phyloP scores from a whole-genome alignment of 345 rosid genomes.

The Clarkia xantiana region DNA sequence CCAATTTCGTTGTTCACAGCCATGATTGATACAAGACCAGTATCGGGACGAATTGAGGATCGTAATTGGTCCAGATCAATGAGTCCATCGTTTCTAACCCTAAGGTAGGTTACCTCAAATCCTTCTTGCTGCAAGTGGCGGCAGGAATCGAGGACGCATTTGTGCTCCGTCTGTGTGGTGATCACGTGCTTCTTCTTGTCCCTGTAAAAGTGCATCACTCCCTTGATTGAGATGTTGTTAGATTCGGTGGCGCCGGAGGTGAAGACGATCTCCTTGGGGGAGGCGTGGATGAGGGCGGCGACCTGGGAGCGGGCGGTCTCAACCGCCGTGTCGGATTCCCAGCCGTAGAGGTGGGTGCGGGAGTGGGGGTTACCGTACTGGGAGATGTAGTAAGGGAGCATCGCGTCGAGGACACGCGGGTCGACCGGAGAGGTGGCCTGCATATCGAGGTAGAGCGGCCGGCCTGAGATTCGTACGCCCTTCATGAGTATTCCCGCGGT shows the following conservation, averaged over 20 bases:
- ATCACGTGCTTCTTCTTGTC: constrained; percentile 83
- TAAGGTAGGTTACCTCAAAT: constrained; percentile 76
- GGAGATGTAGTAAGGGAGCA: constrained; percentile 55
- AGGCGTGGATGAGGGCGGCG: constrained; percentile 63
- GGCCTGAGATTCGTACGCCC: constrained; percentile 55
- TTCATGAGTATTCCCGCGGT: constrained; percentile 33
- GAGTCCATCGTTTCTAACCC: constrained; percentile 59
- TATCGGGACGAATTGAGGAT: constrained; percentile 58
- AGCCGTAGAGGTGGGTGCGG: constrained; percentile 86
- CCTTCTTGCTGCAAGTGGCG: constrained; percentile 96
- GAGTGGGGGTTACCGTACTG: constrained; percentile 92
- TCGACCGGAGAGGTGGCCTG: constrained; percentile 84
- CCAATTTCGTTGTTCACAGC: constrained; percentile 97
- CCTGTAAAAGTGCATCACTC: constrained; percentile 85
- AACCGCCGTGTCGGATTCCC: constrained; percentile 90
- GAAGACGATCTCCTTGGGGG: constrained; percentile 80
- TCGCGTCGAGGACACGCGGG: constrained; percentile 78
- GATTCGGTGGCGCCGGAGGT: constrained; percentile 96
- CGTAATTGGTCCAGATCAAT: constrained; percentile 51
- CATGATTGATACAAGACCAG: constrained; percentile 82
- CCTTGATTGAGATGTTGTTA: constrained; percentile 73
- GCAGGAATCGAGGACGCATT: constrained; percentile 88
- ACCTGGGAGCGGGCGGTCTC: constrained; percentile 69
- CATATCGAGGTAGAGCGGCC: constrained; percentile 70
- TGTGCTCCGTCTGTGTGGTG: constrained; percentile 95